A percentile compares a stretch with the other conserved stretches of the same genome.
Conservation (phyloP, 1,284 basidiomycete genomes). For the Moniliophthora roreri region DNA sequence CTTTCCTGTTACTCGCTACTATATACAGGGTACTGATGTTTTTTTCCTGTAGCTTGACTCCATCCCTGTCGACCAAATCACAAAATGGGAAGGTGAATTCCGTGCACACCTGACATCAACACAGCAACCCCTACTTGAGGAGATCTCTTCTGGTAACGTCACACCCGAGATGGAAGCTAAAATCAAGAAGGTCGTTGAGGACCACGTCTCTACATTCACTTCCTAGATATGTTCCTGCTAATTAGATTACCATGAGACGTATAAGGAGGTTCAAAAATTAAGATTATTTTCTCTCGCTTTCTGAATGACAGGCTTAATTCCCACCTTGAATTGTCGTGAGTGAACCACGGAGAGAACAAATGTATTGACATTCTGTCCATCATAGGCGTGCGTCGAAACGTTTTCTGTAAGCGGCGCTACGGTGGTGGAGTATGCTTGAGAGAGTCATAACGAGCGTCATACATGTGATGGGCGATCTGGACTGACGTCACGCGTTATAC, state of each 20-base stretch:
- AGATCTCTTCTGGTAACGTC: constrained; percentile 83
- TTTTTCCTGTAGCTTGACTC: constrained; percentile 66
- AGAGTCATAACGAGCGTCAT: no score
- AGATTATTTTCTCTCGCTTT: neutral
- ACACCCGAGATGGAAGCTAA: constrained; percentile 88
- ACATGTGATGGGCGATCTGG: no score
- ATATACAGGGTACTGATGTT: constrained; percentile 6
- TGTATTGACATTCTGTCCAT: no score
- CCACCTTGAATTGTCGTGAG: no score
- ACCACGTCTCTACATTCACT: constrained; percentile 82
- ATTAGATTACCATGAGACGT: constrained; percentile 7
- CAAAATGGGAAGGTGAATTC: constrained; percentile 92
- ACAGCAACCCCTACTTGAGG: constrained; percentile 71
- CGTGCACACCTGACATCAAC: constrained; percentile 75
- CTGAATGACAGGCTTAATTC: no score
- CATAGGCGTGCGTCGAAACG: no score
- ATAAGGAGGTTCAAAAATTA: neutral
- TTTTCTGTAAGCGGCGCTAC: no score
- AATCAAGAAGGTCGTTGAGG: constrained; percentile 91
- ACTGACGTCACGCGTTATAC: no score
- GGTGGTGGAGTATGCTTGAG: no score
- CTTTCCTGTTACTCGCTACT: neutral
- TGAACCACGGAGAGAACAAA: no score
- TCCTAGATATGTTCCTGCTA: constrained; percentile 41
- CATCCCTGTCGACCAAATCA: constrained; percentile 93